Evolutionary conservation across 106 monocot species (phyloP).

Genomic region (Dendrobium nobile): DNA sequence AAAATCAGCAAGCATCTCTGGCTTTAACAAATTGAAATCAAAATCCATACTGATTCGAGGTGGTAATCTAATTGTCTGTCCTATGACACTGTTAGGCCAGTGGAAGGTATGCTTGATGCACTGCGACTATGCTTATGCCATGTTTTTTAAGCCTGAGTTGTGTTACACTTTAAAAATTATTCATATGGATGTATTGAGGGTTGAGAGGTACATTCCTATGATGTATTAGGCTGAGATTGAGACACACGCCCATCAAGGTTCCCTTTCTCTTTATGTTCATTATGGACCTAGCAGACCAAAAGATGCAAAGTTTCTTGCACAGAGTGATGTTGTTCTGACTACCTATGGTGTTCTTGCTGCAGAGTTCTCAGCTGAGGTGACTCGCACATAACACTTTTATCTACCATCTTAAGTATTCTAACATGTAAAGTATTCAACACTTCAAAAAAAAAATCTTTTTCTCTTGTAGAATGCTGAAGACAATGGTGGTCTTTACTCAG

Average conservation of each 20-base stretch:
- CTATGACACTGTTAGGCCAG: slow-evolving; percentile 90
- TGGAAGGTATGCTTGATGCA: slow-evolving; percentile 70
- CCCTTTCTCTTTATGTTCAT: slow-evolving; percentile 71
- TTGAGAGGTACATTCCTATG: neutral
- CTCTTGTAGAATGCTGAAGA: slow-evolving; percentile 67
- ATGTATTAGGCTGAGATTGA: slow-evolving; percentile 80
- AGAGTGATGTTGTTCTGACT: slow-evolving; percentile 80
- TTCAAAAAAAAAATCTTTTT: neutral
- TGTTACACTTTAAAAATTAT: neutral
- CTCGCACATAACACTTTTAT: neutral
- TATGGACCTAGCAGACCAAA: slow-evolving; percentile 88
- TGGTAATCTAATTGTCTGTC: slow-evolving; percentile 83
- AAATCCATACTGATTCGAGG: slow-evolving; percentile 49
- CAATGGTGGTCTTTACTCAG: slow-evolving; percentile 77
- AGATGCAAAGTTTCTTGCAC: slow-evolving; percentile 66
- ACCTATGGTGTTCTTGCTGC: slow-evolving; percentile 87
- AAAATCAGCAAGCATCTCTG: slow-evolving; percentile 25
- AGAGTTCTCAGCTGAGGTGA: slow-evolving; percentile 77
- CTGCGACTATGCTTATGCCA: neutral
- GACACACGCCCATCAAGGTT: slow-evolving; percentile 49
- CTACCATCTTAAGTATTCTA: neutral
- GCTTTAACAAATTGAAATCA: slow-evolving; percentile 49
- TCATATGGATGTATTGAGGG: neutral
- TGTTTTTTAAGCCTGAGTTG: neutral
- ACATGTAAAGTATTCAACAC: neutral